A percentile compares a stretch with the other conserved stretches of the same genome.
Conservation (phyloP, 2,329 filamentous ascomycete species). For the Colletotrichum karsti region DNA sequence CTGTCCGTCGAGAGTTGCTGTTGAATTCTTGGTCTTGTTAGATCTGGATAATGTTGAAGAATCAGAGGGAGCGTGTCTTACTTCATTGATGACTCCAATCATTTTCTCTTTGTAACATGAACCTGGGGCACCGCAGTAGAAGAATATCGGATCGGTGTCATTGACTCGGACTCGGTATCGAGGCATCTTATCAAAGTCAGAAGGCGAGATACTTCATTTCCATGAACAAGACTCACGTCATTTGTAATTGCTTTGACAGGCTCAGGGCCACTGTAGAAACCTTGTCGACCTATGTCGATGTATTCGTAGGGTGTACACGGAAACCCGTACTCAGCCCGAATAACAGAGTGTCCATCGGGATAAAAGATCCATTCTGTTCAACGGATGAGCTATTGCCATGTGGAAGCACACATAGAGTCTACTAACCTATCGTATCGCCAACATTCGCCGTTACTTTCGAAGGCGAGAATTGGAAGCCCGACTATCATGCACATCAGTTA, state of each 20-base stretch:
- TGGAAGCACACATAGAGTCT: background rate
- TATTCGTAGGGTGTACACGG: conserved; percentile 72
- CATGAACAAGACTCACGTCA: conserved; percentile 47
- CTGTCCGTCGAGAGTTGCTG: conserved; percentile 57
- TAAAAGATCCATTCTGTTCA: conserved; percentile 66
- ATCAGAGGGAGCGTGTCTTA: conserved; percentile 39
- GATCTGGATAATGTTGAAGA: background rate
- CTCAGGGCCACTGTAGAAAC: conserved; percentile 63
- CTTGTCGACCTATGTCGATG: conserved; percentile 52
- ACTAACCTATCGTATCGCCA: conserved; percentile 57
- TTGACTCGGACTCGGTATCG: conserved; percentile 59
- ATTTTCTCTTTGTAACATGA: conserved; percentile 74
- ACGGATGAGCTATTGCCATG: conserved; percentile 13
- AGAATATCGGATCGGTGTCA: conserved; percentile 71
- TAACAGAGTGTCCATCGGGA: conserved; percentile 71
- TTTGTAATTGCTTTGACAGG: conserved; percentile 54
- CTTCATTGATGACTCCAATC: conserved; percentile 80
- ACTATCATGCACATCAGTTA: conserved; percentile 11
- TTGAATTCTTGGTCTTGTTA: conserved; percentile 47
- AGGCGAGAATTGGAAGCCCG: conserved; percentile 42
- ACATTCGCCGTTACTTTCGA: conserved; percentile 41
- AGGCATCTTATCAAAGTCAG: conserved; percentile 51
- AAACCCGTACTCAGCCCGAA: conserved; percentile 63
- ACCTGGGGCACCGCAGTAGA: conserved; percentile 73
- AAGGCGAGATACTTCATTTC: conserved; percentile 15